Percentiles rank a stretch among this genome's conserved stretches.
Conservation (phyloP, 495 filamentous ascomycete species). For the Aspergillus avenaceus region DNA sequence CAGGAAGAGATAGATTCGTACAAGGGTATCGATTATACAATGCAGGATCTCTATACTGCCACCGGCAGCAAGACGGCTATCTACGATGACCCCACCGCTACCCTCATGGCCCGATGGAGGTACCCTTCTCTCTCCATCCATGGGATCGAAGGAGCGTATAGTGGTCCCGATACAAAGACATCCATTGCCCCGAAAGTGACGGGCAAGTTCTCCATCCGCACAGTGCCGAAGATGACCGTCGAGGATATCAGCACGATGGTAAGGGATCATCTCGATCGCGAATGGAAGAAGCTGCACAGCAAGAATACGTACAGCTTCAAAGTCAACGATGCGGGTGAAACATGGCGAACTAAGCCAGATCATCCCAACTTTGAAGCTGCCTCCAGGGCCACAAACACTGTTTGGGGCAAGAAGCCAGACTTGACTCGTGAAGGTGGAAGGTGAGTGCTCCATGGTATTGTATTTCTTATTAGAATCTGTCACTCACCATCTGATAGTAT, state of each 20-base stretch:
- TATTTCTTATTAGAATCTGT: background rate
- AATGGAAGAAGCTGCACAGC: slow-evolving; percentile 76
- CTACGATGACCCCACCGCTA: slow-evolving; percentile 74
- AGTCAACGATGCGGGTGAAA: slow-evolving; percentile 85
- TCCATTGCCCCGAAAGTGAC: slow-evolving; percentile 96
- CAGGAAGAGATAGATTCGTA: slow-evolving; percentile 84
- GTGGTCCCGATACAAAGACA: slow-evolving; percentile 91
- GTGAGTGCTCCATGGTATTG: slow-evolving; percentile 34
- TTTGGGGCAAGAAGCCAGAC: slow-evolving; percentile 89
- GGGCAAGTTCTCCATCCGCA: slow-evolving; percentile 96
- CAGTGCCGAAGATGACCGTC: slow-evolving; percentile 94
- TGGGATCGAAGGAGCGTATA: slow-evolving; percentile 94
- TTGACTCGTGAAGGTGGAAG: slow-evolving; percentile 94
- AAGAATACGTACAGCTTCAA: slow-evolving; percentile 84
- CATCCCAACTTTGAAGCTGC: slow-evolving; percentile 98
- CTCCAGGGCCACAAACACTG: slow-evolving; percentile 82
- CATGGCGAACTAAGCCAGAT: slow-evolving; percentile 95
- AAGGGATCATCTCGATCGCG: slow-evolving; percentile 68
- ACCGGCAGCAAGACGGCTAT: slow-evolving; percentile 84
- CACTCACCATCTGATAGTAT: background rate
- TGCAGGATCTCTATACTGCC: slow-evolving; percentile 89
- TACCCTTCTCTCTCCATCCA: slow-evolving; percentile 91
- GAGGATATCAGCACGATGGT: slow-evolving; percentile 80
- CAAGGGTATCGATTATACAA: slow-evolving; percentile 80
- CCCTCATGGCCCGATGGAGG: slow-evolving; percentile 93